Conservation (phyloP, 768 basidiomycete genomes). For the Amanita molliuscula region DNA sequence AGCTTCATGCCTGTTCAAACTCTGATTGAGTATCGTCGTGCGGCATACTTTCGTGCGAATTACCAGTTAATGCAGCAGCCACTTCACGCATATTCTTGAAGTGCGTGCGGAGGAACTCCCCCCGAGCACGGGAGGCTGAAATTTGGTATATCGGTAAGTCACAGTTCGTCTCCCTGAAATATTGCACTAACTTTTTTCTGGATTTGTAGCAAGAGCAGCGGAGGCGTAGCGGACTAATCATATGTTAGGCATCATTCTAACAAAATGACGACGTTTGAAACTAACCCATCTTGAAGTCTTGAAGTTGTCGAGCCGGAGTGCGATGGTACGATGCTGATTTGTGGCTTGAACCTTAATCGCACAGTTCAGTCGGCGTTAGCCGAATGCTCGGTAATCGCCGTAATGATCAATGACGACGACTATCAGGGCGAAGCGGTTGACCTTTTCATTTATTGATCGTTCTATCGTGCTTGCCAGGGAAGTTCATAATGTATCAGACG, state of each 20-base stretch:
- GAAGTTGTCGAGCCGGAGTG: conserved; percentile 30
- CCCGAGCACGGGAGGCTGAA: conserved; percentile 82
- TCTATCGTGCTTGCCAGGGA: not conserved
- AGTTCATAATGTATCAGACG: not conserved
- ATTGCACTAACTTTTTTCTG: conserved; percentile 78
- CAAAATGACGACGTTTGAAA: conserved; percentile 16
- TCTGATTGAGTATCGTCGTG: not conserved
- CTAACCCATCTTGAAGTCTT: conserved; percentile 61
- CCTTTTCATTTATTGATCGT: too few relatives aligned
- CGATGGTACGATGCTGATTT: conserved; percentile 7
- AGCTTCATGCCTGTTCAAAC: conserved; percentile 67
- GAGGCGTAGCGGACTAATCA: conserved; percentile 85
- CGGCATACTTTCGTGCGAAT: conserved; percentile 13
- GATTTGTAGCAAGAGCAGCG: conserved; percentile 78
- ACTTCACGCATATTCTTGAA: conserved; percentile 99
- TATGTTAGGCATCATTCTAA: conserved; percentile 12
- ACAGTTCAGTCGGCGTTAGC: conserved; percentile 16
- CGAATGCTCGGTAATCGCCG: conserved; percentile 12
- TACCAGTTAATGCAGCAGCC: conserved; percentile 86
- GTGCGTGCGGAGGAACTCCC: conserved; percentile 97
- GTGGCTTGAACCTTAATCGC: conserved; percentile 40
- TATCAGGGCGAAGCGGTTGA: not conserved
- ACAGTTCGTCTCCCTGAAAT: not conserved
- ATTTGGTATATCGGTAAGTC: conserved; percentile 13
- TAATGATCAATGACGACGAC: too few relatives aligned